Evolutionary conservation across 176 grass and related monocot genomes (phyloP).

Genomic region (Rhynchospora pubera): DNA sequence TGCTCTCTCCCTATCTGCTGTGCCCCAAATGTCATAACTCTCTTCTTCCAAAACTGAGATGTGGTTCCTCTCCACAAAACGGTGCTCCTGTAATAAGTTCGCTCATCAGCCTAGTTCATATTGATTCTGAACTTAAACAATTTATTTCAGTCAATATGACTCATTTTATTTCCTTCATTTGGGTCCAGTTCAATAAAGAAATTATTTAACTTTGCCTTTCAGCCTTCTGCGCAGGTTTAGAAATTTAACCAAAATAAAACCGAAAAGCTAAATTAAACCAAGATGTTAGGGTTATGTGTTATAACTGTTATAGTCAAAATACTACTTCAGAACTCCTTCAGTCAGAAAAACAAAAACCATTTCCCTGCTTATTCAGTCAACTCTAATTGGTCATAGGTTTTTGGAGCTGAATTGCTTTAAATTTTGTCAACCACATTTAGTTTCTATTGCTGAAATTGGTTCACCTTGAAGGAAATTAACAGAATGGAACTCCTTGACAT

Average conservation of each 20-base stretch:
- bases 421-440: background rate
- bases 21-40: conserved; percentile 55
- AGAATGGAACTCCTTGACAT: background rate
- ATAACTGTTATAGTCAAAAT: background rate
- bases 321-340: background rate
- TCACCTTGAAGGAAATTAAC: background rate
- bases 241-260: background rate
- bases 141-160: conserved; percentile 1
- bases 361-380: background rate
- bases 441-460: background rate
- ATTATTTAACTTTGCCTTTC: background rate
- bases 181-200: background rate
- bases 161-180: background rate
- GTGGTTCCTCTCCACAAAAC: conserved; percentile 45
- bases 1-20: conserved; percentile 9
- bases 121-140: background rate
- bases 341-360: background rate
- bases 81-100: conserved; percentile 57
- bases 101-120: conserved; percentile 15
- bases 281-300: background rate
- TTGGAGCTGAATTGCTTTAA: background rate
- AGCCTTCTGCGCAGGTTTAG: background rate
- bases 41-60: conserved; percentile 83
- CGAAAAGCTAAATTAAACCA: background rate
- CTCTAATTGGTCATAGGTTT: background rate